These are phyloP conservation scores for Diplogelasinospora grovesii DNA, from an alignment of 495 filamentous ascomycete genomes.

Conservation along the genomic window DNA sequence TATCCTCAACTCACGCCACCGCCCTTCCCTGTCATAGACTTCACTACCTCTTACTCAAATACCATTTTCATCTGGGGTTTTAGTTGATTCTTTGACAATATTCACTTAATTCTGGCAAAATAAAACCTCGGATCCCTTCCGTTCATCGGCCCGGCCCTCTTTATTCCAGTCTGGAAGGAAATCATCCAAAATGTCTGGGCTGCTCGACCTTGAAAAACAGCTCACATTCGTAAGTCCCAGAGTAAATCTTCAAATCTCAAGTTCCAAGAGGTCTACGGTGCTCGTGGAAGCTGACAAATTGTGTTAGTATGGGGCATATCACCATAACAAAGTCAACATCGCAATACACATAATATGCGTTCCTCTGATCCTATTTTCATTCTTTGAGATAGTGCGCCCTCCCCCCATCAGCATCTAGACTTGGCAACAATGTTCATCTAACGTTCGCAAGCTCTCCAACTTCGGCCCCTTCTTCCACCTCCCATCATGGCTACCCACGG, in stretches of 20 bases:
- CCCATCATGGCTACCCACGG: constrained; percentile 59
- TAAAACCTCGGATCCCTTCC: too few species aligned
- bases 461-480: constrained; percentile 63
- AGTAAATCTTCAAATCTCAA: background rate
- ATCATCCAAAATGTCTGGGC: constrained; percentile 55
- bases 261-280: too few species aligned
- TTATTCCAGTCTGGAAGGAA: too few species aligned
- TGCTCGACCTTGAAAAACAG: constrained; percentile 74
- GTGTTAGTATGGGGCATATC: constrained; percentile 85
- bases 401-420: background rate
- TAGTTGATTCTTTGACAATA: too few species aligned
- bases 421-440: background rate
- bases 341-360: constrained; percentile 88
- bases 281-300: constrained; percentile 14
- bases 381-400: constrained; percentile 64
- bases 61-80: too few species aligned
- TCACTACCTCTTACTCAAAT: too few species aligned
- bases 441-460: constrained; percentile 60
- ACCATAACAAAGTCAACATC: constrained; percentile 83
- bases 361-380: constrained; percentile 72
- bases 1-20: too few species aligned
- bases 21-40: too few species aligned
- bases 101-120: too few species aligned
- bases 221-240: constrained; percentile 61
- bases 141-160: too few species aligned